phyloP scores from a whole-genome alignment of 257 asterid genomes.

The Petunia secreta region DNA sequence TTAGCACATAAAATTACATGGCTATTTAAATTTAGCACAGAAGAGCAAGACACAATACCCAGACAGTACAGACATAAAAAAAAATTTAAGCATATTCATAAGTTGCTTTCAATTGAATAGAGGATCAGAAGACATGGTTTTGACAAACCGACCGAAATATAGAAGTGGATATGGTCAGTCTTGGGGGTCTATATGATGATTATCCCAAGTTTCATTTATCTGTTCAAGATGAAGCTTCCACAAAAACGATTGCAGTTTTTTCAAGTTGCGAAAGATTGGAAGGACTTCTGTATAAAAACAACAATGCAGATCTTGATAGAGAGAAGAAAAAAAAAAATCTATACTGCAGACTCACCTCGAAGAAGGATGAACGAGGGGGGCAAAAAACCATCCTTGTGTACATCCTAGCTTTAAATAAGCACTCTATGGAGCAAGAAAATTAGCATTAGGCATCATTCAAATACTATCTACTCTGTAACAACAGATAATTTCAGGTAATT shows the following conservation, averaged over 20 bases:
- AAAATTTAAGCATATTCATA: neutral
- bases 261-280: neutral
- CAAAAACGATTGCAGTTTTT: neutral
- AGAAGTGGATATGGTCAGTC: neutral
- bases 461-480: neutral
- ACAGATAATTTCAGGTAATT: neutral
- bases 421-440: slow-evolving; percentile 47
- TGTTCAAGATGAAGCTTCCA: neutral
- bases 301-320: too few relatives aligned
- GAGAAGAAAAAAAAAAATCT: too few relatives aligned
- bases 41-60: neutral
- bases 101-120: neutral
- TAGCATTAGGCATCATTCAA: slow-evolving; percentile 29
- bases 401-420: slow-evolving; percentile 87
- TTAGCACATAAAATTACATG: neutral
- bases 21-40: too few relatives aligned
- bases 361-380: slow-evolving; percentile 74
- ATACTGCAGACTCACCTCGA: slow-evolving; percentile 49
- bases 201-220: neutral
- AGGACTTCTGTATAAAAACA: slow-evolving; percentile 13
- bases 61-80: neutral
- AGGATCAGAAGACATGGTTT: neutral
- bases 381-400: slow-evolving; percentile 88
- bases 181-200: neutral
- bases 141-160: neutral